A percentile compares a stretch with the other conserved stretches of the same genome.
These are phyloP conservation scores for Cymbidium sinense DNA, from an alignment of 106 monocot species.

Conservation along the genomic window DNA sequence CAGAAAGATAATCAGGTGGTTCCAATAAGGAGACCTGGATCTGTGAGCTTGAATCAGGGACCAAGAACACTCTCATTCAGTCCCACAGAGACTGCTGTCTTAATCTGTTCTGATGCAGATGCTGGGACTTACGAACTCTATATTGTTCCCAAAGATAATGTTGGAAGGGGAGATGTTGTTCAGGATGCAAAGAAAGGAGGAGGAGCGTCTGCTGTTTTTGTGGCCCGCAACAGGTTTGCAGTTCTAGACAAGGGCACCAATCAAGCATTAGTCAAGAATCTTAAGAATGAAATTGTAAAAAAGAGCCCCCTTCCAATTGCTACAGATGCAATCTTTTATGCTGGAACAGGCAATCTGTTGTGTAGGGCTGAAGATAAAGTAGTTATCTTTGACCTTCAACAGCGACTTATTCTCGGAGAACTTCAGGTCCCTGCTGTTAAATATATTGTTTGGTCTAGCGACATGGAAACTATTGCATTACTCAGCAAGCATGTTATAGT, in stretches of 20 bases:
- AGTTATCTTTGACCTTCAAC: constrained; percentile 40
- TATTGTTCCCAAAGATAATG: constrained; percentile 33
- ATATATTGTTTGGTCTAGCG: constrained; percentile 35
- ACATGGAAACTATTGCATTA: constrained; percentile 39
- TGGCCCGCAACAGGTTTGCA: constrained; percentile 60
- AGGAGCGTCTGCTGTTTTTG: constrained; percentile 49
- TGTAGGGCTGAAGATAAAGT: constrained; percentile 54
- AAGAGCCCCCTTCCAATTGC: constrained; percentile 44
- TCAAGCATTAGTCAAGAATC: constrained; percentile 47
- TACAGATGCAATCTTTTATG: constrained; percentile 56
- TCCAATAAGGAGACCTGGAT: constrained; percentile 51
- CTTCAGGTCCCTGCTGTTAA: constrained; percentile 30
- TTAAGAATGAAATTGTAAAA: constrained; percentile 58
- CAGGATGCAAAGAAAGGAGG: constrained; percentile 49
- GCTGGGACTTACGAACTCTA: constrained; percentile 55
- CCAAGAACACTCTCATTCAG: constrained; percentile 57
- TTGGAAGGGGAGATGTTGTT: constrained; percentile 29
- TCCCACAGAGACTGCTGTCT: constrained; percentile 54
- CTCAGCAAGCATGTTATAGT: constrained; percentile 40
- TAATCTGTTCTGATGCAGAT: constrained; percentile 48
- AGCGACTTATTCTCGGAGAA: constrained; percentile 28
- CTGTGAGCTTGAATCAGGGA: constrained; percentile 54
- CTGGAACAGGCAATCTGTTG: constrained; percentile 53
- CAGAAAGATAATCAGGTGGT: constrained; percentile 52
- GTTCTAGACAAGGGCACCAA: constrained; percentile 53